Evolutionary conservation across 2,329 filamentous ascomycete species (phyloP), one percentile per base, ranked within the genome.

Genomic region (Stagonosporopsis tanaceti): DNA sequence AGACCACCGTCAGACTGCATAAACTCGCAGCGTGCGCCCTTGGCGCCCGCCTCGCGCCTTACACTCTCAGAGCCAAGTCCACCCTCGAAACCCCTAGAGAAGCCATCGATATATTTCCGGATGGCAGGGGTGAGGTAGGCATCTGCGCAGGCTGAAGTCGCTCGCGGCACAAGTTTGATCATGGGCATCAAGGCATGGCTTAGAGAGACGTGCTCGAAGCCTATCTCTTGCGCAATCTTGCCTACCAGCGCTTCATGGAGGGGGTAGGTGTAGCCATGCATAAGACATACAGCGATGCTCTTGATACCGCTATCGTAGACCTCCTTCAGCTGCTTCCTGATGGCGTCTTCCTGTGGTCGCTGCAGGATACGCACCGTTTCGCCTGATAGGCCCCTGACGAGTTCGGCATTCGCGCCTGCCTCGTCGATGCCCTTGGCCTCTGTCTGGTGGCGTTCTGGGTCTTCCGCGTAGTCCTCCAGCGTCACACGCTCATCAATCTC

Each of bases 261-360:
- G 1, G 92, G 92, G 70, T 92, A 97, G 0, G 92, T 96, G 72
- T 97, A 97, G 4, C 90, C 90, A 72, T 97, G 93, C 88, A 97
- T 93, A 57, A 97, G 79, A 67, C 92, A 96, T 1, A 97, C 92
- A 3, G 93, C 93, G 65, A 97, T 89, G 72, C 91, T 96, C 61
- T 84, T 84, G 66, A 96, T 88, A 0, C 91, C 91, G 30, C 82
- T 79, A 60, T 90, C 85, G 61, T 86, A 90, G 3, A 96, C 81
- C 6, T 82, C 81, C 72, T 91, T 82, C 41, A 93, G 75, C 68
- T 91, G 85, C 12, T 80, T 73, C 59, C 82, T 77, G 61, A 91
- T 87, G 24, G 76, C 78, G 4, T 80, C 77, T 62, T 85, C 82
- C 20, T 84, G 80, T 0, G 90, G 89, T 48, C 87, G 77, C 66